These are phyloP conservation scores for Hypoxylon subgilvum DNA, from an alignment of 495 filamentous ascomycete species.

Conservation along the genomic window DNA sequence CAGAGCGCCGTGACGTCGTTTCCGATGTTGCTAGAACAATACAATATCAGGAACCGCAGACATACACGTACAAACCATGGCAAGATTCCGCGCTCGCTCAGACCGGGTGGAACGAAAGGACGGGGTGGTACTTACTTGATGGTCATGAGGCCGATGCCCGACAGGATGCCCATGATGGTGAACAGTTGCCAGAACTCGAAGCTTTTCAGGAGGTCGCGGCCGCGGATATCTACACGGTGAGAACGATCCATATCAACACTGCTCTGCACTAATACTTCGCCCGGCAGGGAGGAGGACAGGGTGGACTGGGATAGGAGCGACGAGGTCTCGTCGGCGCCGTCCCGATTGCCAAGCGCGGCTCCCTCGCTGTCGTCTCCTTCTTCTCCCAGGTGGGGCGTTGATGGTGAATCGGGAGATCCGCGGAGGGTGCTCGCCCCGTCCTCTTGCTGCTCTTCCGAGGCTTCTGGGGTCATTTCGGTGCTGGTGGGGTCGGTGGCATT, in stretches of 20 bases:
- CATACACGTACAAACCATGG: too few relatives aligned
- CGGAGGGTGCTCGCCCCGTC: slow-evolving; percentile 24
- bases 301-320: slow-evolving; percentile 74
- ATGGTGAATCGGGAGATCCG: slow-evolving; percentile 13
- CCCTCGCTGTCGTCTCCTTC: slow-evolving; percentile 44
- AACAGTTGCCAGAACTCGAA: slow-evolving; percentile 92
- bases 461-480: slow-evolving; percentile 34
- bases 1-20: slow-evolving; percentile 82
- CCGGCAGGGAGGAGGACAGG: slow-evolving; percentile 51
- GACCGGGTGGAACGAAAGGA: neutral
- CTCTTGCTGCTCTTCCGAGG: slow-evolving; percentile 28
- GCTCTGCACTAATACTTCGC: slow-evolving; percentile 56
- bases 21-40: slow-evolving; percentile 93
- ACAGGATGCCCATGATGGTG: slow-evolving; percentile 81
- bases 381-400: slow-evolving; percentile 45
- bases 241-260: slow-evolving; percentile 63
- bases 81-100: slow-evolving; percentile 48
- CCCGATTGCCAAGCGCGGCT: slow-evolving; percentile 34
- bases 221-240: slow-evolving; percentile 87
- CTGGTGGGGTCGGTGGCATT: slow-evolving; percentile 40
- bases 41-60: too few relatives aligned
- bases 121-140: slow-evolving; percentile 77
- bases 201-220: slow-evolving; percentile 73
- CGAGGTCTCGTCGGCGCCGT: slow-evolving; percentile 74
- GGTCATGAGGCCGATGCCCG: slow-evolving; percentile 95